Evolutionary conservation across 2,329 filamentous ascomycete genomes (phyloP), one percentile per base, ranked within the genome.

Genomic region (Periconia macrospinosa): DNA sequence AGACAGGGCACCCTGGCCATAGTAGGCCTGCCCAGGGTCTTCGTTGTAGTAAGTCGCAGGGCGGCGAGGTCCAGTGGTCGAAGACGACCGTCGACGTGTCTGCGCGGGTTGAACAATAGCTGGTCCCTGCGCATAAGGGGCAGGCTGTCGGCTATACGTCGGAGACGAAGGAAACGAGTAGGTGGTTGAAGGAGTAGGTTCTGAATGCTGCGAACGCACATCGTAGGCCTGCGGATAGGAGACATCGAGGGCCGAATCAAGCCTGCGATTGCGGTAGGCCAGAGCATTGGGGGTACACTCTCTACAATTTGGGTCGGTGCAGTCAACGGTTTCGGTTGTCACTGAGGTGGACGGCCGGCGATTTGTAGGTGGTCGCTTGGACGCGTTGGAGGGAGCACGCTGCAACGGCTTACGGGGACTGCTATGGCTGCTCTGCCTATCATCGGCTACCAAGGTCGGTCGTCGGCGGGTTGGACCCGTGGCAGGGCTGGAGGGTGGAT

Each of bases 281-380:
- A 43, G 50, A 6, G 57, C 54, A 52, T 60, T 62, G 48, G 62
- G 63, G 13, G 54, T 61, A 47, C 67, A 70, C 33, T 49, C 44
- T 37, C 56, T 61, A 55, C 75, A 76, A 20, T 61, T 63, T 17
- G 72, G 71, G 49, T 74, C 62, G 40, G 54, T 66, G 63, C 75
- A 76, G 19, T 71, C 67, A 3, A 62, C 64, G 30, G 52, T 41
- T 46, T 45, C 47, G 46, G 52, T 46, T 42, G 61, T 59, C 49
- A 45, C 43, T 27, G 23, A 5, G 27, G 23, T 33, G 10, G 43
- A 37, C 14, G 50, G 53, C 40, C 56, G 57, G 50, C 59, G 54
- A 17, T 50, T 53, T 18, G 37, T 42, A 18, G 53, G 10, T 17
- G 57, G 62, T 11, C 59, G 60, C 44, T 56, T 63, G 2, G 67